Evolutionary conservation across 495 filamentous ascomycete genomes (phyloP), one percentile per base, ranked within the genome.

Genomic region (Penicillium daleae): DNA sequence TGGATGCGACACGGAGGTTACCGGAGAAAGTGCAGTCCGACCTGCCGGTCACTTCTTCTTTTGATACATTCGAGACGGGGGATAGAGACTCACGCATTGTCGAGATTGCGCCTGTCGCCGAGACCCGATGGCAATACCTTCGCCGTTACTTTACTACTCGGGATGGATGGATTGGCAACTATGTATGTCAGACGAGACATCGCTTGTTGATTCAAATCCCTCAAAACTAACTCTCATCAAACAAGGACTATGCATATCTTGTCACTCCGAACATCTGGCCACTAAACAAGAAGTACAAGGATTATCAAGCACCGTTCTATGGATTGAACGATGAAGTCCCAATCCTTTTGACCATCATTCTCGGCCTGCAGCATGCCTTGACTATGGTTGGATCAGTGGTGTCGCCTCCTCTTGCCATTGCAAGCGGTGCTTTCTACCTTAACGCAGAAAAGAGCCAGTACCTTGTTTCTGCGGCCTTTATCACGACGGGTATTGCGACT

Each of bases 391-490:
- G 83, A 39, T 83, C 84, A 15, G 62, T 74, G 1, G 79, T 88
- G 56, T 90, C 93, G 66, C 88, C 89, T 5, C 89, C 91, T 46
- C 86, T 92, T 15, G 87, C 94, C 63, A 87, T 93, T 67, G 83
- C 94, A 60, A 72, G 83, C 26, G 82, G 74, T 37, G 87, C 87
- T 6, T 92, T 89, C 48, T 89, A 92, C 61, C 74, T 94, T 2
- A 65, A 71, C 12, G 57, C 77, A 1, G 82, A 80, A 0, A 67
- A 84, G 32, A 83, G 86, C 31, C 89, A 90, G 72, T 92, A 96
- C 73, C 83, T 96, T 10, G 92, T 96, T 13, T 94, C 91, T 0
- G 92, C 90, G 4, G 89, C 91, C 0, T 78, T 95, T 64, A 93
- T 96, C 66, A 90, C 92, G 26, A 90, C 86, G 32, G 92, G 92